Conservation (phyloP, 129 eudicot genomes). For the Arctium minus region DNA sequence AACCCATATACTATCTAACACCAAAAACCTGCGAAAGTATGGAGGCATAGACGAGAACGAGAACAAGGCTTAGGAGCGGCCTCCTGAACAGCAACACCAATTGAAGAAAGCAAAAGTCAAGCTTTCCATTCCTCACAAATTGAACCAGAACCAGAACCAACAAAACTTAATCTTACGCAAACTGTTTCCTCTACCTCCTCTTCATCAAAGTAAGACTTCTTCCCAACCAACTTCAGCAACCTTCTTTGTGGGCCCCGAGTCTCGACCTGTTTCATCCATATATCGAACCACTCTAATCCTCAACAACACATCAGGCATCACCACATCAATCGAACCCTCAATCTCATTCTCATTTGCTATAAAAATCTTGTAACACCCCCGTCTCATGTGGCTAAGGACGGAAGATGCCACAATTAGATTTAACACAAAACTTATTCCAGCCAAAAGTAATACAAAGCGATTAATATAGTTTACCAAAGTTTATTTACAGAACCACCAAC, state of each 20-base stretch:
- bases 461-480: no score
- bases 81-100: no score
- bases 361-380: conserved; percentile 4
- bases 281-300: conserved; percentile 46
- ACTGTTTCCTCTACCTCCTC: conserved; percentile 43
- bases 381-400: no score
- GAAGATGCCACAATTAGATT: no score
- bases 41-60: no score
- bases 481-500: no score
- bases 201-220: conserved; percentile 53
- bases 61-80: no score
- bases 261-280: conserved; percentile 54
- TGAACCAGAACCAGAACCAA: conserved; percentile 9
- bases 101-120: conserved; percentile 35
- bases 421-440: no score
- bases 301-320: conserved; percentile 12
- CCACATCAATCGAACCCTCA: not conserved
- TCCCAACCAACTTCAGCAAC: conserved; percentile 68
- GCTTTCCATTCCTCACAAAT: conserved; percentile 18
- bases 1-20: no score
- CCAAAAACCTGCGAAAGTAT: no score
- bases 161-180: conserved; percentile 58
- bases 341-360: conserved; percentile 10
- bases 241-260: conserved; percentile 81
- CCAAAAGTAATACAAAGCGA: no score